Evolutionary conservation across 2,329 filamentous ascomycete species (phyloP).

Genomic region (Aureobasidium zeae): DNA sequence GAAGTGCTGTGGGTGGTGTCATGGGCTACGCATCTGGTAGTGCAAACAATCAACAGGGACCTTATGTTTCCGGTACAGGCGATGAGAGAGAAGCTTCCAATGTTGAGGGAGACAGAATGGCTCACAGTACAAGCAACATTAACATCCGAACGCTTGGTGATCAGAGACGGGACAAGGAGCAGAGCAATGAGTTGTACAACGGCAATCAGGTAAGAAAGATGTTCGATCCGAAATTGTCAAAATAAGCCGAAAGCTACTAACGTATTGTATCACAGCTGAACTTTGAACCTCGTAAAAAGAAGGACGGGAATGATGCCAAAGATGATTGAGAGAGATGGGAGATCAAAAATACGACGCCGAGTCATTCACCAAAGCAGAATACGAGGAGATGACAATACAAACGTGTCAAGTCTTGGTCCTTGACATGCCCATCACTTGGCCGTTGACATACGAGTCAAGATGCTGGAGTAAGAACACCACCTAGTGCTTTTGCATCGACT

Average conservation of each 20-base stretch:
- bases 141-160: conserved; percentile 40
- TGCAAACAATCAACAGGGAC: conserved; percentile 14
- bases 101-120: conserved; percentile 21
- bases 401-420: too few species aligned
- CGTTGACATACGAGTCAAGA: too few species aligned
- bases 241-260: too few species aligned
- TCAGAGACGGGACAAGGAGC: conserved; percentile 34
- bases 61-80: conserved; percentile 24
- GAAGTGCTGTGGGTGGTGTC: conserved; percentile 26
- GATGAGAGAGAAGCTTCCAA: conserved; percentile 19
- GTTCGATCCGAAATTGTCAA: too few species aligned
- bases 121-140: conserved; percentile 22
- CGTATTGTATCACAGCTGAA: conserved; percentile 58
- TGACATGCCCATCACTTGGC: too few species aligned
- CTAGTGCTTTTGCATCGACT: too few species aligned
- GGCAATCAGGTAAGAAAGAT: conserved; percentile 71
- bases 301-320: conserved; percentile 44
- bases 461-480: too few species aligned
- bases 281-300: conserved; percentile 53
- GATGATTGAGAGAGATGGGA: conserved; percentile 16
- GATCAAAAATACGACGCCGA: too few species aligned
- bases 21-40: conserved; percentile 18
- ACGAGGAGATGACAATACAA: too few species aligned
- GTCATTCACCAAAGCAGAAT: too few species aligned
- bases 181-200: conserved; percentile 69